These are phyloP conservation scores for Papiliotrema laurentii DNA, from an alignment of 1,284 basidiomycete species.

Conservation along the genomic window DNA sequence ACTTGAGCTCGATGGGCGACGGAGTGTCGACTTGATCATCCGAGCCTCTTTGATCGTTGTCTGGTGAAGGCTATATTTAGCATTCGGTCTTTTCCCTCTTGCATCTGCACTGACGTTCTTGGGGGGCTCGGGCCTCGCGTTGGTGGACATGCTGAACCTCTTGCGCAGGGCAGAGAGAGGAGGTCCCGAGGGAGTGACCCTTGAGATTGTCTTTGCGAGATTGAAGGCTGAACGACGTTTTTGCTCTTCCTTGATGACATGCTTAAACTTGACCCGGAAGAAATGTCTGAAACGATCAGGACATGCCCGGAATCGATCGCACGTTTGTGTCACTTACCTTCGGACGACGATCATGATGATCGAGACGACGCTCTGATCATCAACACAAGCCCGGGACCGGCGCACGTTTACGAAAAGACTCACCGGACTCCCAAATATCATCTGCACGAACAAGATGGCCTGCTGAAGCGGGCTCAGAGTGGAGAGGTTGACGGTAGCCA, in stretches of 20 bases:
- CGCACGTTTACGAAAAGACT: slow-evolving; percentile 13
- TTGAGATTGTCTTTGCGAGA: slow-evolving; percentile 30
- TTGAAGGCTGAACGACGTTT: slow-evolving; percentile 24
- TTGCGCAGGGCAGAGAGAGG: slow-evolving; percentile 23
- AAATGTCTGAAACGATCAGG: slow-evolving; percentile 56
- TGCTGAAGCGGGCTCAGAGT: slow-evolving; percentile 51
- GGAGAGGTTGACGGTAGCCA: slow-evolving; percentile 51
- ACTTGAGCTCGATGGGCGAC: slow-evolving; percentile 15
- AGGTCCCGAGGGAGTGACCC: slow-evolving; percentile 20
- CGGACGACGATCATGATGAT: slow-evolving; percentile 48
- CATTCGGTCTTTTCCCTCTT: too few species aligned
- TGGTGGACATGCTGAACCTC: slow-evolving; percentile 21
- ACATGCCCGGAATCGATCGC: too few species aligned
- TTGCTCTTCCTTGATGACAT: slow-evolving; percentile 58
- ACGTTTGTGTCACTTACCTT: slow-evolving; percentile 29
- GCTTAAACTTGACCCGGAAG: slow-evolving; percentile 67
- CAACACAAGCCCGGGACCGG: not conserved
- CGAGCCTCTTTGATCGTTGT: not conserved
- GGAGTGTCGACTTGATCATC: not conserved
- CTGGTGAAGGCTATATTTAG: not conserved
- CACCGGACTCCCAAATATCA: slow-evolving; percentile 45
- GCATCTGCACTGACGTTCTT: too few species aligned
- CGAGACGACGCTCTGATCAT: slow-evolving; percentile 35
- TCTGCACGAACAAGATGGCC: slow-evolving; percentile 48
- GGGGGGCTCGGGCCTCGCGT: not conserved